A percentile compares a stretch with the other conserved stretches of the same genome.
phyloP scores from a whole-genome alignment of 306 rosid genomes.

The Cucumis melo region DNA sequence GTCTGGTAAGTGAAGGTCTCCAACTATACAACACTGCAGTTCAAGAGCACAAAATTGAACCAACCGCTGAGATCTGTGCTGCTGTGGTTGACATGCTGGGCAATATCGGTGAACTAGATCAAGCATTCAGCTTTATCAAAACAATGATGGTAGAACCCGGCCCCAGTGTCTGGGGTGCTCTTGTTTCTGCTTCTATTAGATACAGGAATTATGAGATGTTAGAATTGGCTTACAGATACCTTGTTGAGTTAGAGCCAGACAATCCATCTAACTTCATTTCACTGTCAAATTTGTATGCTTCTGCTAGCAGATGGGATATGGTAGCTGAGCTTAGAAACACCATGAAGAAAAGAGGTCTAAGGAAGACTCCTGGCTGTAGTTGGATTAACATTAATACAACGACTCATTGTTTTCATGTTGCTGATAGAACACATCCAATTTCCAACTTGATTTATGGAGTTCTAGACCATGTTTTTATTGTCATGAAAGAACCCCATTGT shows the following conservation, averaged over 20 bases:
- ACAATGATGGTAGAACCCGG: conserved; percentile 45
- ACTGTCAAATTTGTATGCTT: conserved; percentile 56
- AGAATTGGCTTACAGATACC: conserved; percentile 44
- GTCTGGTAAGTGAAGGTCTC: conserved; percentile 64
- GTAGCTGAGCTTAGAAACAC: conserved; percentile 51
- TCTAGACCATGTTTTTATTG: conserved; percentile 36
- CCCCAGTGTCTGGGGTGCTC: conserved; percentile 77
- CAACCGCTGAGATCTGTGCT: conserved; percentile 61
- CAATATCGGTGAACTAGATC: conserved; percentile 49
- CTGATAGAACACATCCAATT: conserved; percentile 60
- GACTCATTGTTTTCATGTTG: conserved; percentile 54
- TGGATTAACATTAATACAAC: conserved; percentile 44
- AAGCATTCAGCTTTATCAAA: conserved; percentile 41
- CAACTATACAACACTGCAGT: conserved; percentile 31
- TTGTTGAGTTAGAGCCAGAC: conserved; percentile 55
- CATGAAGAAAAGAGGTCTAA: conserved; percentile 67
- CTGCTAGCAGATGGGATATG: conserved; percentile 51
- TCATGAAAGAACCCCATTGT: conserved; percentile 29
- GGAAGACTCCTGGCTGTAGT: conserved; percentile 71
- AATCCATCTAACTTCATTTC: conserved; percentile 66
- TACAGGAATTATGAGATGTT: conserved; percentile 42
- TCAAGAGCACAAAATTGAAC: conserved; percentile 29
- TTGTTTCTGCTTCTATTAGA: conserved; percentile 42
- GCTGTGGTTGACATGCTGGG: conserved; percentile 69
- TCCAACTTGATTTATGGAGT: conserved; percentile 43